Percentiles rank a stretch among this genome's conserved stretches.
Conservation (phyloP, 768 basidiomycete genomes). For the Albatrellus ellisii region DNA sequence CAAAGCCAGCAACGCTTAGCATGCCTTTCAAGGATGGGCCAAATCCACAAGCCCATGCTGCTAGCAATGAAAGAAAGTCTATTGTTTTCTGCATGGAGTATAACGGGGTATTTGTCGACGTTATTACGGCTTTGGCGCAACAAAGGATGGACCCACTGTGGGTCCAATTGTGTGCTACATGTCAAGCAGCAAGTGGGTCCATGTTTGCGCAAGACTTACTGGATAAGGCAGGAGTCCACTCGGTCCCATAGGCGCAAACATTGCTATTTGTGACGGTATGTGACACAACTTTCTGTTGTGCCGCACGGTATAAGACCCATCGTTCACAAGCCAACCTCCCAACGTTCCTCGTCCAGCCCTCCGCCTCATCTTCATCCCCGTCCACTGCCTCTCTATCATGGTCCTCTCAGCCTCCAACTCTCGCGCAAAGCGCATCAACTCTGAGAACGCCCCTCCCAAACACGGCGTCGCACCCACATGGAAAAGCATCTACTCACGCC, state of each 20-base stretch:
- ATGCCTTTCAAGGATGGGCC: too few relatives aligned
- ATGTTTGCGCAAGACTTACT: slow-evolving; percentile 1
- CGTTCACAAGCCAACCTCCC: not conserved
- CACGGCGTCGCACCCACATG: not conserved
- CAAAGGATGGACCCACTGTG: too few relatives aligned
- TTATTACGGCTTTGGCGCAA: too few relatives aligned
- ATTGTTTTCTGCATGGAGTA: too few relatives aligned
- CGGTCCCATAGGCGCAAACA: not conserved
- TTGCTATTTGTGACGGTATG: not conserved
- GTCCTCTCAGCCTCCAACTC: slow-evolving; percentile 1
- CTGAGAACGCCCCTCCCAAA: slow-evolving; percentile 1
- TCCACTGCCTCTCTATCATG: not conserved
- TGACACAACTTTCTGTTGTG: not conserved
- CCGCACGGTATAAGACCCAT: not conserved
- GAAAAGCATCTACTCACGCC: not conserved
- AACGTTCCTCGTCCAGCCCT: not conserved
- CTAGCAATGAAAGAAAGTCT: too few relatives aligned
- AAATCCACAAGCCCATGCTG: too few relatives aligned
- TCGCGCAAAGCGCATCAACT: not conserved
- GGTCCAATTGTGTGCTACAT: not conserved
- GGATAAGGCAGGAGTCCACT: not conserved
- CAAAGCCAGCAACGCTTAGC: too few relatives aligned
- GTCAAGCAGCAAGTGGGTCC: not conserved
- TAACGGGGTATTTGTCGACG: too few relatives aligned
- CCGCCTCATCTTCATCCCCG: not conserved